Base-by-base conservation (phyloP, 108 stramenopile species). In the Nitzschia sp. region DNA sequence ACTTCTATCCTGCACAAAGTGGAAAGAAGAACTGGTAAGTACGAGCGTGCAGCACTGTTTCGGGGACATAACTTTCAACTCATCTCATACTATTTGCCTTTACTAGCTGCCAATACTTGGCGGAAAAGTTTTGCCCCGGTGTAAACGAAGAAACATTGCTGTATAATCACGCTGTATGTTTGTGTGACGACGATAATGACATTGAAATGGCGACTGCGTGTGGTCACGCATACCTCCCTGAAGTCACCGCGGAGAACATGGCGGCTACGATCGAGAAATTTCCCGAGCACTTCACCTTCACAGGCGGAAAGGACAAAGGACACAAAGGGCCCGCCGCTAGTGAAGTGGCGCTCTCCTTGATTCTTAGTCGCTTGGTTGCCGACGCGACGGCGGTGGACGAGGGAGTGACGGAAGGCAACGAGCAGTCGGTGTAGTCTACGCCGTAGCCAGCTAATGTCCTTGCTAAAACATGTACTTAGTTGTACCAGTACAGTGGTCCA, bases 171-270 rank as follows among this genome's bases (percentile, higher is more conserved):
- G 71, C 82, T 0, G 68, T 83, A n/a, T 94, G 89, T 48, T 35
- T 94, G 2, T 94, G 93, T 64, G 93, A 94, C 64, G 93, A 94
- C 64, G 93, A 94, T 73, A 94, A 94, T 72, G 93, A 94, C 67
- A 34, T 91, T 23, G 93, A 94, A 79, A 88, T 94, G 93, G 93
- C 93, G 8, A 32, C 76, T 58, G 85, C 90, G 26, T 91, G 89
- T 66, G 59, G 70, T 19, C 73, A 77, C 29, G 93, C 89, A 8
- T 91, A 75, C 64, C 34, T 94, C 1, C 93, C 93, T 0, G 73
- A 72, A 33, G 46, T 91, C 1, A 77, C 81, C 1, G 91, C 93
- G 0, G 66, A 74, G 18, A 83, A 77, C 35, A 78, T 93, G 70
- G 58, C 32, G 5, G 26, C 58, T 3, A 47, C 46, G 2, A 72